A percentile compares a stretch with the other conserved stretches of the same genome.
These are phyloP conservation scores for Vaccinium corymbosum DNA, from an alignment of 148 eudicot species.

Conservation along the genomic window DNA sequence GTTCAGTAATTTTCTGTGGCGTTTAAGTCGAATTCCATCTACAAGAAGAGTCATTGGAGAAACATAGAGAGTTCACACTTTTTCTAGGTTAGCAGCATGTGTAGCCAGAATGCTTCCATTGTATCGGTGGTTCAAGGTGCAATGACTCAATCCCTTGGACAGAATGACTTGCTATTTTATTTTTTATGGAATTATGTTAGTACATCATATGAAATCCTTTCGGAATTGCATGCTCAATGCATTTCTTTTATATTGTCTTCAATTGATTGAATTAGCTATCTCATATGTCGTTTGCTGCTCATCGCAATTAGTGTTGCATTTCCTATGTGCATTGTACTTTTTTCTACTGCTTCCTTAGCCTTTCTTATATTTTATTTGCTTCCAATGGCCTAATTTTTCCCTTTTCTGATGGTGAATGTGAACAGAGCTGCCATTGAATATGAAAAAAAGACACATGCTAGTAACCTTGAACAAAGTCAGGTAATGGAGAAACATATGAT, in stretches of 20 bases:
- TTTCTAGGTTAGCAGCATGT: not conserved
- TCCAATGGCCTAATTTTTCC: not conserved
- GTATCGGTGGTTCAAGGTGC: not conserved
- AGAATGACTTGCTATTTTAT: not conserved
- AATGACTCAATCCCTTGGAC: not conserved
- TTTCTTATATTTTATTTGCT: not conserved
- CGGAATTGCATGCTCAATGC: not conserved
- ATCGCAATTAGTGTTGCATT: not conserved
- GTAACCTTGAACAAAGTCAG: conserved; percentile 42
- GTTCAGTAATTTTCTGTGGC: not conserved
- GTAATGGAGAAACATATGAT: conserved; percentile 57
- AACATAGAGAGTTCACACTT: not conserved
- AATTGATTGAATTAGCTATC: no score
- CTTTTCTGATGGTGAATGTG: conserved; percentile 9
- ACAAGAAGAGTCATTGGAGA: not conserved
- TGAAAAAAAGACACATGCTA: conserved; percentile 55
- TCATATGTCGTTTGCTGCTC: not conserved
- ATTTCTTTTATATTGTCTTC: not conserved
- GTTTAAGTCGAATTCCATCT: not conserved
- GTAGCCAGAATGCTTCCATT: not conserved
- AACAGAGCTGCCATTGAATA: conserved; percentile 69
- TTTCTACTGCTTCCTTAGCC: not conserved
- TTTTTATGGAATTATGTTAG: not conserved
- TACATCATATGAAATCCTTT: not conserved
- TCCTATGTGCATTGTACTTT: not conserved